Conservation (phyloP, 2,329 filamentous ascomycete genomes). For the Aspergillus pseudoglaucus region DNA sequence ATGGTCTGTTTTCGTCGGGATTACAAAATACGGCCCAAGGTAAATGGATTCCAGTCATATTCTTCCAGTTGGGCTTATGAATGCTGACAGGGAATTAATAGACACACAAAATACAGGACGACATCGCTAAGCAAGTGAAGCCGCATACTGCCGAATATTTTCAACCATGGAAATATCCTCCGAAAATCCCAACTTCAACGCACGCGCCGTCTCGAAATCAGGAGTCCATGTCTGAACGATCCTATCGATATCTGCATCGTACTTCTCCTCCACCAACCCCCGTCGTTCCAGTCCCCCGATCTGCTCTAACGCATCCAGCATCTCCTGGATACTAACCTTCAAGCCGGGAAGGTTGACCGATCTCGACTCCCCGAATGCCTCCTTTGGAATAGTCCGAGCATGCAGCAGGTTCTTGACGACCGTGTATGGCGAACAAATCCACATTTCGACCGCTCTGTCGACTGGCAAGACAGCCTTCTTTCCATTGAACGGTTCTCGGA, state of each 20-base stretch:
- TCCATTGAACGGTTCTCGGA: slow-evolving; percentile 48
- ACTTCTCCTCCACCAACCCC: slow-evolving; percentile 49
- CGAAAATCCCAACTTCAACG: slow-evolving; percentile 44
- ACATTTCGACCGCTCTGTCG: slow-evolving; percentile 47
- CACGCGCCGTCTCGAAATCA: slow-evolving; percentile 50
- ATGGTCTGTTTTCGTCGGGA: no score
- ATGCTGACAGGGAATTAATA: no score
- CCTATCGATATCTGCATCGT: slow-evolving; percentile 48
- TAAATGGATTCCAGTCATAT: neutral
- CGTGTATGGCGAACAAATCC: slow-evolving; percentile 52
- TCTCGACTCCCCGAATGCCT: slow-evolving; percentile 48
- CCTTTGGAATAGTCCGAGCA: slow-evolving; percentile 44
- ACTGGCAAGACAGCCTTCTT: slow-evolving; percentile 47
- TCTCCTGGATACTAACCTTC: slow-evolving; percentile 52
- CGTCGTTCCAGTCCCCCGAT: slow-evolving; percentile 52
- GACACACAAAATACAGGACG: no score
- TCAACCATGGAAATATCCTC: slow-evolving; percentile 37
- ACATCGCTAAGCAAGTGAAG: slow-evolving; percentile 16
- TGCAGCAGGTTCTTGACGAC: slow-evolving; percentile 51
- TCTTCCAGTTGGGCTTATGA: neutral
- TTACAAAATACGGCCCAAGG: neutral
- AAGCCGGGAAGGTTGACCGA: slow-evolving; percentile 51
- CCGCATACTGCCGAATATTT: slow-evolving; percentile 35
- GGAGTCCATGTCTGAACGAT: slow-evolving; percentile 57
- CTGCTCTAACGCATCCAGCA: slow-evolving; percentile 53